These are phyloP conservation scores for Acanthamoeba sp. DNA, from an alignment of 208 protist species.

Conservation along the genomic window DNA sequence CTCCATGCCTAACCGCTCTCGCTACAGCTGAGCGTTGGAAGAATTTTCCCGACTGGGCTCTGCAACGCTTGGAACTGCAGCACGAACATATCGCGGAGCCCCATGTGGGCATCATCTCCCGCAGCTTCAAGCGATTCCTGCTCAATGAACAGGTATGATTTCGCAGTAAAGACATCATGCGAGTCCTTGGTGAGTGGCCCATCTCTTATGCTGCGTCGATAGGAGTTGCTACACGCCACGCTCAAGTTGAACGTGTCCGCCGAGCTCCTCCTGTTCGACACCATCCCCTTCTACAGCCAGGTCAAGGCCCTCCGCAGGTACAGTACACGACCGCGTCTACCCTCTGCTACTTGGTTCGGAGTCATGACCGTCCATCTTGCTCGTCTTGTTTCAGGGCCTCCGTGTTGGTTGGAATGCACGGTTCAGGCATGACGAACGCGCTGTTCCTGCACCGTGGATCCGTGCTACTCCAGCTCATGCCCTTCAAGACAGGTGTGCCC, in stretches of 20 bases:
- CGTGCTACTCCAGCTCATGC: neutral
- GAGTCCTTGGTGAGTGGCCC: too few relatives aligned
- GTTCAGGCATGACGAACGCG: neutral
- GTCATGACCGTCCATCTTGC: neutral
- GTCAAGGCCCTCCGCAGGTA: neutral
- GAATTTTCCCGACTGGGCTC: neutral
- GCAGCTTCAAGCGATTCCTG: conserved; percentile 5
- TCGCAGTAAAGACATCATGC: too few relatives aligned
- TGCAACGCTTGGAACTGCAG: neutral
- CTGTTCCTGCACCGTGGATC: neutral
- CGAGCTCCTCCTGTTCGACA: neutral
- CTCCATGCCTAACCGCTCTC: too few relatives aligned
- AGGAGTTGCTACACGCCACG: neutral
- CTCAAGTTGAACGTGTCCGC: neutral
- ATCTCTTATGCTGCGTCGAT: too few relatives aligned
- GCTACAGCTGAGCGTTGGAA: neutral
- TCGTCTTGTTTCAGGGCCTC: too few relatives aligned
- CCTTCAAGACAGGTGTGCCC: neutral
- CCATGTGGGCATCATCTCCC: conserved; percentile 6
- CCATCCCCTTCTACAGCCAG: neutral
- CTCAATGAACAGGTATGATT: neutral
- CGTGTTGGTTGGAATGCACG: neutral
- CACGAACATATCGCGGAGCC: neutral
- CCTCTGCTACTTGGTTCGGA: neutral
- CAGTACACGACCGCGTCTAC: neutral